A percentile compares a stretch with the other conserved stretches of the same genome.
These are phyloP conservation scores for Paramecium pentaurelia DNA, from an alignment of 73 alveolate genomes.

Conservation along the genomic window DNA sequence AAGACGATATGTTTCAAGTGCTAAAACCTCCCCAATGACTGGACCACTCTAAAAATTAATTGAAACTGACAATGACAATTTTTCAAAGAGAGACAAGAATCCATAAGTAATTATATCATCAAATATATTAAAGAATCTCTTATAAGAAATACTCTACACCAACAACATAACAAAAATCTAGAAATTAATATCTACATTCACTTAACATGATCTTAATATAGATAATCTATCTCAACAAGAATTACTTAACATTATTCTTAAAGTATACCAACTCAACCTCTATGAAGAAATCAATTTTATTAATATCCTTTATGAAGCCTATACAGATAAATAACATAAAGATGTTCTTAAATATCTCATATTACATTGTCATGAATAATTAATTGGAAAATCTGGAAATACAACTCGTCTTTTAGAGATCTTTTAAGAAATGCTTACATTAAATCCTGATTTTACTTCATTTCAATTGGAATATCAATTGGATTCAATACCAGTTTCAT, in stretches of 20 bases:
- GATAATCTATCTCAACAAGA: not conserved
- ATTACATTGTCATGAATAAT: not conserved
- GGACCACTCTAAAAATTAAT: not conserved
- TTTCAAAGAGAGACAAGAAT: not conserved
- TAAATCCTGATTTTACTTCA: constrained; percentile 4
- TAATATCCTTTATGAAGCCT: not conserved
- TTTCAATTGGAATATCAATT: not conserved
- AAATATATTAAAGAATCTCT: not conserved
- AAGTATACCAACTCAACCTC: not conserved
- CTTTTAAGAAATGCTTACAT: not conserved
- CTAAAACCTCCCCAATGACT: not conserved
- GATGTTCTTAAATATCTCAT: not conserved
- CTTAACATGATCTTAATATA: not conserved
- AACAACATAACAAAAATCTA: not conserved
- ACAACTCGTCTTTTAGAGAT: not conserved
- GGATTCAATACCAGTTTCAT: not conserved
- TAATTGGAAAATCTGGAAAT: not conserved
- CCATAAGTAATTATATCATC: not conserved
- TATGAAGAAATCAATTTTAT: not conserved
- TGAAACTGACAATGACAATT: not conserved
- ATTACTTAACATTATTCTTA: not conserved
- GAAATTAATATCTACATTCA: not conserved
- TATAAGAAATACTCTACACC: not conserved
- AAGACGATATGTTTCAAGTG: not conserved
- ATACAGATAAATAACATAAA: not conserved